Evolutionary conservation across 2,329 filamentous ascomycete species (phyloP).

Genomic region (Penicillium oxalicum): DNA sequence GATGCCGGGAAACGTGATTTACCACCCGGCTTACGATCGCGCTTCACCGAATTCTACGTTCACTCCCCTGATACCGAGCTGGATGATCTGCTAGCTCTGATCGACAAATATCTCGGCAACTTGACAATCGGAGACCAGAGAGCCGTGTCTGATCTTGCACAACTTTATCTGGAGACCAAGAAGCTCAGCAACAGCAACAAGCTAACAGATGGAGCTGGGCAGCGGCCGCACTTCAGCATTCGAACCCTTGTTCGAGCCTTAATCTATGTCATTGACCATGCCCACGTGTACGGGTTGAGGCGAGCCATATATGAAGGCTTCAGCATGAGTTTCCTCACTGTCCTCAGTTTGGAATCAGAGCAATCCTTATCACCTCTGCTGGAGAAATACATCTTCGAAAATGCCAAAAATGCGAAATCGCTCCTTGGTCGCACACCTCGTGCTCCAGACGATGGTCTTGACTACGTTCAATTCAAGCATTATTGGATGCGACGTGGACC

Average conservation of each 20-base stretch:
- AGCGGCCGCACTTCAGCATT: conserved; percentile 94
- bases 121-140: conserved; percentile 65
- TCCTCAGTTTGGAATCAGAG: conserved; percentile 78
- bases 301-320: conserved; percentile 91
- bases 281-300: conserved; percentile 75
- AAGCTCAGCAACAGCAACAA: conserved; percentile 71
- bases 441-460: conserved; percentile 66
- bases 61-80: conserved; percentile 80
- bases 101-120: conserved; percentile 77
- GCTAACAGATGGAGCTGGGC: conserved; percentile 88
- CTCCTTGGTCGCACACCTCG: conserved; percentile 73
- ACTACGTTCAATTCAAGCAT: conserved; percentile 79
- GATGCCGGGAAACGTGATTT: conserved; percentile 95
- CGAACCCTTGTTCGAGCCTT: conserved; percentile 86
- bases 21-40: conserved; percentile 76
- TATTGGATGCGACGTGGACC: conserved; percentile 84
- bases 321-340: conserved; percentile 93
- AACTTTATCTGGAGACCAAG: conserved; percentile 84
- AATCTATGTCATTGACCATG: conserved; percentile 79
- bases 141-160: conserved; percentile 72
- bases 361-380: conserved; percentile 72
- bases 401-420: conserved; percentile 61
- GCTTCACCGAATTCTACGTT: conserved; percentile 95
- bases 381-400: conserved; percentile 69
- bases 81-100: conserved; percentile 80